phyloP scores from a whole-genome alignment of 305 asterid genomes.

The Fraxinus baroniana region DNA sequence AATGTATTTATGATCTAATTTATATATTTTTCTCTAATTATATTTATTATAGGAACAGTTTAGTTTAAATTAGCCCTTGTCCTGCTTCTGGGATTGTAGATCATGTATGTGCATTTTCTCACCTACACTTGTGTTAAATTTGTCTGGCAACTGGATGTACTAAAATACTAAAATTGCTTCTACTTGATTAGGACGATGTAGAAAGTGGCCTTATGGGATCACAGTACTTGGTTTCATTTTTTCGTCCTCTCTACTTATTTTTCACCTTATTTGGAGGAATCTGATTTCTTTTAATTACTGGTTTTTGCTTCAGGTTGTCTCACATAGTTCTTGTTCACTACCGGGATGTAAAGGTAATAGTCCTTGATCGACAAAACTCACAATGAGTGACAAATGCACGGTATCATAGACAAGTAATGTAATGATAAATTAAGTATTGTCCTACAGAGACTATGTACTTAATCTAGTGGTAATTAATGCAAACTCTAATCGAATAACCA shows the following conservation, averaged over 20 bases:
- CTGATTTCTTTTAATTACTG: constrained; percentile 27
- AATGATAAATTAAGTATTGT: no score
- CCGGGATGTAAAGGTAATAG: constrained; percentile 84
- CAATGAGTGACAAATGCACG: no score
- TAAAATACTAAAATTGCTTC: neutral
- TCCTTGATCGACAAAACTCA: neutral
- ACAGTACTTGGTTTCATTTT: neutral
- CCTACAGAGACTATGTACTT: no score
- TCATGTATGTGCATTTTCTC: neutral
- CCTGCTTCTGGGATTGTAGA: neutral
- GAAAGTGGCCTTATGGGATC: neutral
- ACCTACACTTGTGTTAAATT: neutral
- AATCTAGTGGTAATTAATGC: no score
- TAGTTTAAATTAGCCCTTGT: neutral
- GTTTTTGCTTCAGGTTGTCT: constrained; percentile 62
- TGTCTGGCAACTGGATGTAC: neutral
- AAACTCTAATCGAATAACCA: no score
- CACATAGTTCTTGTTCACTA: constrained; percentile 96
- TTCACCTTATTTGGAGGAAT: constrained; percentile 11
- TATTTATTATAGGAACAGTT: neutral
- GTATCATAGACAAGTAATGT: no score
- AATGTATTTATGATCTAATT: no score
- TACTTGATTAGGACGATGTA: neutral
- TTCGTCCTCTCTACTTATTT: neutral
- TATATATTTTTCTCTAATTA: no score